Evolutionary conservation across 2,329 filamentous ascomycete species (phyloP).

Genomic region (Fusarium humuli): DNA sequence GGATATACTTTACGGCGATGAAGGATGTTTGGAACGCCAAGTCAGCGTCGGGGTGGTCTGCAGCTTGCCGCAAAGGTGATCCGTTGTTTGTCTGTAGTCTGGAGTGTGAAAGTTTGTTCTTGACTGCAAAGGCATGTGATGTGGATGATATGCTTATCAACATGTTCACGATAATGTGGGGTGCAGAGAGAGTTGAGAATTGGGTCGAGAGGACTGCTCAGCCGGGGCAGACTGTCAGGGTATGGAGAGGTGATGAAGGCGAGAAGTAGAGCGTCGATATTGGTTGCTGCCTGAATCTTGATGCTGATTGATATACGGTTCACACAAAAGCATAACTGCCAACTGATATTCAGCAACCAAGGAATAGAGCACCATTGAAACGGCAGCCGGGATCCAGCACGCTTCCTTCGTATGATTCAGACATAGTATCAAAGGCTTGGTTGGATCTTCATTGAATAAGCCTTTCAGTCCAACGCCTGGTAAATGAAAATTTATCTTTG

Average conservation of each 20-base stretch:
- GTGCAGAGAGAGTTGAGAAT: constrained; percentile 20
- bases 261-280: background rate
- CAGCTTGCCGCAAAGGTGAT: background rate
- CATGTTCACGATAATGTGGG: constrained; percentile 24
- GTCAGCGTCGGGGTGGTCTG: background rate
- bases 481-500: background rate
- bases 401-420: background rate
- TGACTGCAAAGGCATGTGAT: constrained; percentile 6
- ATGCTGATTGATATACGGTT: too few relatives aligned
- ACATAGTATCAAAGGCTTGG: too few relatives aligned
- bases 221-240: background rate
- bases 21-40: constrained; percentile 7
- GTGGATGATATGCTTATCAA: constrained; percentile 1
- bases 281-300: background rate
- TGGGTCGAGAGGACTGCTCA: constrained; percentile 9
- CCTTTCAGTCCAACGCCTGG: background rate
- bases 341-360: background rate
- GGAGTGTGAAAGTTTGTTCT: constrained; percentile 12
- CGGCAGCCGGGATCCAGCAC: background rate
- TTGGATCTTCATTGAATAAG: background rate
- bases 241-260: constrained; percentile 6
- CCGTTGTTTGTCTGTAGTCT: constrained; percentile 9
- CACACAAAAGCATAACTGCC: accelerated
- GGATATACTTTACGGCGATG: background rate
- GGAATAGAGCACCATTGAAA: too few relatives aligned